phyloP scores from a whole-genome alignment of 2,329 filamentous ascomycete species.

The Neofusicoccum sp. region DNA sequence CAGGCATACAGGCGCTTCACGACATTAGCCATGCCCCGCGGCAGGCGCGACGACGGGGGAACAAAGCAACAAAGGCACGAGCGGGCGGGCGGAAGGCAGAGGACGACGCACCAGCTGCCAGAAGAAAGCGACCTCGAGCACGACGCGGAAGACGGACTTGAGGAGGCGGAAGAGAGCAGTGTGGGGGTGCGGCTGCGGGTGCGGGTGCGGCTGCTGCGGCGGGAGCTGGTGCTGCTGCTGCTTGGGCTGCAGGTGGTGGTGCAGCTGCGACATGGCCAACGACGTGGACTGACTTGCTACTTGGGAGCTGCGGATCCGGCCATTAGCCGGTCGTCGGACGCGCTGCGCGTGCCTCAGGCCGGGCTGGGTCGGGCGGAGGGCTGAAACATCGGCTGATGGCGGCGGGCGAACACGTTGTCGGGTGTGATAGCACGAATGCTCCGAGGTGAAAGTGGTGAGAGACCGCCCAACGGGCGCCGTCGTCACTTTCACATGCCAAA shows the following conservation, averaged over 20 bases:
- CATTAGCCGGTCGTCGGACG: conserved; percentile 3
- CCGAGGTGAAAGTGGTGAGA: conserved; percentile 14
- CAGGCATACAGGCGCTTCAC: conserved; percentile 65
- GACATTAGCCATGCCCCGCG: conserved; percentile 17
- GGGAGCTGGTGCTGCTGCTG: background rate
- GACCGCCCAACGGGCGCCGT: background rate
- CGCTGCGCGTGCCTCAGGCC: conserved; percentile 9
- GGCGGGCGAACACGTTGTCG: conserved; percentile 5
- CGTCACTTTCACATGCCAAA: conserved; percentile 18
- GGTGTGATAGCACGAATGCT: background rate
- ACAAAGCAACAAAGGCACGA: background rate
- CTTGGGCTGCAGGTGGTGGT: too few species aligned
- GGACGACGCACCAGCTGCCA: conserved; percentile 38
- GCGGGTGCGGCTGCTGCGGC: background rate
- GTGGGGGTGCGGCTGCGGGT: background rate
- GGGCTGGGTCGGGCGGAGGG: conserved; percentile 5
- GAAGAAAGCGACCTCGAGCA: conserved; percentile 40
- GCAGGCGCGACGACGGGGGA: background rate
- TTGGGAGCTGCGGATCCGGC: background rate
- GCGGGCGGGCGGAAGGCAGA: background rate
- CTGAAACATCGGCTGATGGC: conserved; percentile 8
- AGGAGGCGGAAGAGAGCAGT: conserved; percentile 22
- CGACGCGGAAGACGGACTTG: conserved; percentile 31
- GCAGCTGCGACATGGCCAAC: conserved; percentile 5
- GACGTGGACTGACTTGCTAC: background rate